phyloP scores from a whole-genome alignment of 441 rosid genomes.

The Adansonia grandidieri region DNA sequence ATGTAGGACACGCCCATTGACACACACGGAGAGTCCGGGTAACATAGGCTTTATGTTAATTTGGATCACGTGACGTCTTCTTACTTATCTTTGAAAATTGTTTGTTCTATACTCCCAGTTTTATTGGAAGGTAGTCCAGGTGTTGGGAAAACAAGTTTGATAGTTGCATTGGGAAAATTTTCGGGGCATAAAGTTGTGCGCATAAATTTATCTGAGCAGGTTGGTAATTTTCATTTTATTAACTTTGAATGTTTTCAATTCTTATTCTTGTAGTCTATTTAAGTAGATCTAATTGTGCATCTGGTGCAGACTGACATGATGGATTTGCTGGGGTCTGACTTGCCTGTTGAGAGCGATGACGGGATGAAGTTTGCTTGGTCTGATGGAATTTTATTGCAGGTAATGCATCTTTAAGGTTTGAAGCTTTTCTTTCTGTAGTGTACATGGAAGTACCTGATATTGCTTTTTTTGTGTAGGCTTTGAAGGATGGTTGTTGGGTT shows the following conservation, averaged over 20 bases:
- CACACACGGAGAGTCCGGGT: background rate
- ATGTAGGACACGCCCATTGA: too few relatives aligned
- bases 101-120: constrained; percentile 51
- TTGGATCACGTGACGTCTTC: constrained; percentile 21
- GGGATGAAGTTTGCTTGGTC: constrained; percentile 99
- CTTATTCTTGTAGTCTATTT: background rate
- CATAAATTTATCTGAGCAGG: constrained; percentile 99
- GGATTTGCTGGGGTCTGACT: constrained; percentile 98
- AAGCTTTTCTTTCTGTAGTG: constrained; percentile 22
- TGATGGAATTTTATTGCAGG: constrained; percentile 97
- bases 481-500: constrained; percentile 98
- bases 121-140: constrained; percentile 99
- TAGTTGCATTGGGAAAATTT: constrained; percentile 87
- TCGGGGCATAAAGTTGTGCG: constrained; percentile 98
- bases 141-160: constrained; percentile 97
- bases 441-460: constrained; percentile 11
- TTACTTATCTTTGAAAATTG: constrained; percentile 26
- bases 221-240: constrained; percentile 31
- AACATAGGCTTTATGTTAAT: constrained; percentile 1
- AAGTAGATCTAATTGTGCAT: constrained; percentile 31
- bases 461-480: constrained; percentile 57
- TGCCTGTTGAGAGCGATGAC: constrained; percentile 86
- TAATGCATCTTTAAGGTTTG: constrained; percentile 28
- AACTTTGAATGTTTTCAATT: constrained; percentile 22
- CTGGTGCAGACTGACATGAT: constrained; percentile 92